Base-by-base conservation (phyloP, 1,284 basidiomycete species). In the Cryptococcus jaspeensis region DNA sequence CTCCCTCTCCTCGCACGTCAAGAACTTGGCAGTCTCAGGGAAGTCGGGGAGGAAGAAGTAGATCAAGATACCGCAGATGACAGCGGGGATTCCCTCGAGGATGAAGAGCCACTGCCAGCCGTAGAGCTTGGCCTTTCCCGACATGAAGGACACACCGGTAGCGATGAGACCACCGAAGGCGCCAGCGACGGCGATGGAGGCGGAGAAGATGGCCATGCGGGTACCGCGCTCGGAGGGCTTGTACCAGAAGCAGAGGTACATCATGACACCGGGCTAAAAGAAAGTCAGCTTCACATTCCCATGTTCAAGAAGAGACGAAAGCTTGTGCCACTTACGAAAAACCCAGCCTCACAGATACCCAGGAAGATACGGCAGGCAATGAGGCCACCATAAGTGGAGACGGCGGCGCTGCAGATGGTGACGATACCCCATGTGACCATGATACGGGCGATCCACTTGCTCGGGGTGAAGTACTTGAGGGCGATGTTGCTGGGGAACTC, bases 1-100 rank as follows among this genome's bases (percentile, higher is more conserved):
- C 52, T 81, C 80, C 8, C 88, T 83, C 69, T 92, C 88, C 9
- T 83, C 79, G 59, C 87, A 85, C 36, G 81, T 86, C 44, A 92
- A 75, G 71, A 85, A 82, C 25, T 62, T 64, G 22, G 78, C 79
- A 7, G 78, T 80, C 64, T 81, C 79, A 0, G 80, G 80, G 58
- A 76, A 82, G 64, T 82, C 78, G 13, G 80, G 80, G n/a, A 81
- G 72, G 63, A 74, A 66, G 53, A 79, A 76, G 54, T 65, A 77
- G 42, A 80, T 69, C 18, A 80, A 42, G 35, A 81, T 28, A 0
- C 80, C 79, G 37, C 74, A 69, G 16, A 77, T 49, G 53, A 79
- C 74, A 1, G 80, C 80, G 0, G 80, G 78, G 20, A 77, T 72
- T 51, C 82, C 82, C 60, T 83, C 82, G 42, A 83, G 71, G 55